A percentile compares a stretch with the other conserved stretches of the same genome.
These are phyloP conservation scores for Lithospermum erythrorhizon DNA, from an alignment of 257 asterid species.

Conservation along the genomic window DNA sequence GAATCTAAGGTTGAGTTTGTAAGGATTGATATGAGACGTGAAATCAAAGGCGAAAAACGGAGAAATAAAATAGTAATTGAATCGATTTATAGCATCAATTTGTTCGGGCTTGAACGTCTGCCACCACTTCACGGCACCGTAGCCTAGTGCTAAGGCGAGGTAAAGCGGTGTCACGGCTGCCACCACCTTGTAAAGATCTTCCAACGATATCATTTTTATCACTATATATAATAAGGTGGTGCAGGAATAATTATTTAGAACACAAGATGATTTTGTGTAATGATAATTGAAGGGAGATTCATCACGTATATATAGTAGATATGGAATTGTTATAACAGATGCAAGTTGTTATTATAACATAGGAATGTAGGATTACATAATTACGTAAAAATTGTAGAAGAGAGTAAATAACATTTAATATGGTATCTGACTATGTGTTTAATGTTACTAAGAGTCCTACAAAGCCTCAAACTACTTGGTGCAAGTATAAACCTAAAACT, in stretches of 20 bases:
- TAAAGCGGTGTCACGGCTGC: conserved; percentile 26
- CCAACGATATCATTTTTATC: conserved; percentile 17
- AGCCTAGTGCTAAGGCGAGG: conserved; percentile 25
- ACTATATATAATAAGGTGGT: not conserved
- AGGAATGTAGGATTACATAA: no score
- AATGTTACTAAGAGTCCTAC: no score
- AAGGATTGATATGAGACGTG: conserved; percentile 21
- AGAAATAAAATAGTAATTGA: conserved; percentile 22
- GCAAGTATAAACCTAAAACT: no score
- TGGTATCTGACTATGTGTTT: no score
- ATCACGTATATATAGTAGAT: not conserved
- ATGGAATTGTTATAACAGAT: no score
- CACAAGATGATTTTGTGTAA: not conserved
- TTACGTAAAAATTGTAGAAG: no score
- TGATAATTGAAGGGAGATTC: not conserved
- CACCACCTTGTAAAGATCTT: conserved; percentile 23
- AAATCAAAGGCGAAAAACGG: conserved; percentile 23
- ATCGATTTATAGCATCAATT: conserved; percentile 24
- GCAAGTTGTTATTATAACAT: no score
- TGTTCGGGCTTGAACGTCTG: conserved; percentile 26
- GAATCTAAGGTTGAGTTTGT: conserved; percentile 21
- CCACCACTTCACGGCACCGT: conserved; percentile 33
- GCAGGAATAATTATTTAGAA: not conserved
- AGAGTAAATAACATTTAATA: no score
- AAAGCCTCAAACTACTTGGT: no score